phyloP scores from a whole-genome alignment of 148 eudicot species.

The Polygonum maritimum region DNA sequence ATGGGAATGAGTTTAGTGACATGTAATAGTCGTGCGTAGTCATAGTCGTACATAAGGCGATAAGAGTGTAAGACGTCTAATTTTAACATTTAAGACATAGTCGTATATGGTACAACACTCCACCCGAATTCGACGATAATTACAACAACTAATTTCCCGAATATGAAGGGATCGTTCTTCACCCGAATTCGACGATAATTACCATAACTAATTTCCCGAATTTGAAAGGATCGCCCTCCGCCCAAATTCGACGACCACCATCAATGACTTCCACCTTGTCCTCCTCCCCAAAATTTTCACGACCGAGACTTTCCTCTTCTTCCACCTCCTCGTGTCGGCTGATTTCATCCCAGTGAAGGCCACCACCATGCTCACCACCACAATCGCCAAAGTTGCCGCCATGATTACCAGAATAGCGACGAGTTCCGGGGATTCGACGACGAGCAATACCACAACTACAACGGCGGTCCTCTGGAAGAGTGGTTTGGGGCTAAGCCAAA shows the following conservation, averaged over 20 bases:
- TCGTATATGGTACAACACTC: no score
- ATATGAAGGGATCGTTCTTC: background rate
- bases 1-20: no score
- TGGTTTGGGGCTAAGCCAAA: slow-evolving; percentile 10
- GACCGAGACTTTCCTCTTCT: slow-evolving; percentile 7
- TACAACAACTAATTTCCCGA: background rate
- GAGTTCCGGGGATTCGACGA: slow-evolving; percentile 12
- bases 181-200: background rate
- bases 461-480: slow-evolving; percentile 14
- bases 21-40: no score
- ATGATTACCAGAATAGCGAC: slow-evolving; percentile 3
- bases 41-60: no score
- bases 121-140: no score
- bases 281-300: slow-evolving; percentile 7
- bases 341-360: slow-evolving; percentile 13
- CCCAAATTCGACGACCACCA: slow-evolving; percentile 11
- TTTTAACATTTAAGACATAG: no score
- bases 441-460: slow-evolving; percentile 6
- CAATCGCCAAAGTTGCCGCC: slow-evolving; percentile 11
- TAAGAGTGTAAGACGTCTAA: no score
- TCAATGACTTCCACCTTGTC: slow-evolving; percentile 17
- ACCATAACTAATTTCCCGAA: no score
- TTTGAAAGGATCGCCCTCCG: no score
- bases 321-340: background rate
- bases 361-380: slow-evolving; percentile 16